Evolutionary conservation across 345 rosid genomes (phyloP).

Genomic region (Sonneratia caseolaris): DNA sequence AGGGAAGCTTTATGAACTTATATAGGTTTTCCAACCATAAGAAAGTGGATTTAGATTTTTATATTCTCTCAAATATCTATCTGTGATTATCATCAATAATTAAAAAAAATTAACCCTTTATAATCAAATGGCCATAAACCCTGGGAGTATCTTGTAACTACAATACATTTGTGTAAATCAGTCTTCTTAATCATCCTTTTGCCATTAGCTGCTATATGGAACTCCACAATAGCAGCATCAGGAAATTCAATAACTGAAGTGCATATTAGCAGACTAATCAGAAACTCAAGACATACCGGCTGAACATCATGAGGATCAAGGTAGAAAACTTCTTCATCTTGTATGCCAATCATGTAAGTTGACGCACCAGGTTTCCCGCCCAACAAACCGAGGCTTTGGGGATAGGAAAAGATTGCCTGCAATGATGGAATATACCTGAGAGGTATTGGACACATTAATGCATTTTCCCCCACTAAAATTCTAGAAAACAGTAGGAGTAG

Average conservation of each 20-base stretch:
- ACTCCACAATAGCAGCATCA: background rate
- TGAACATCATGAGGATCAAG: constrained; percentile 94
- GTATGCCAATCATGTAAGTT: constrained; percentile 82
- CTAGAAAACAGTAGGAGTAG: background rate
- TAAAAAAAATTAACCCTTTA: background rate
- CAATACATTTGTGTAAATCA: background rate
- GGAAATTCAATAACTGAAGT: background rate
- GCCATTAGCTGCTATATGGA: background rate
- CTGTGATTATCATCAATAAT: background rate
- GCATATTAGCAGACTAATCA: background rate
- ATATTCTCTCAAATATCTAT: background rate
- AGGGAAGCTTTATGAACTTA: no score
- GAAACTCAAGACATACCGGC: constrained; percentile 31
- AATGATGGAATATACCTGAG: constrained; percentile 77
- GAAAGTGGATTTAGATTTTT: background rate
- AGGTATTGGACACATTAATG: constrained; percentile 9
- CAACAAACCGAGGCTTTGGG: constrained; percentile 86
- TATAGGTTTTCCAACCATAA: no score
- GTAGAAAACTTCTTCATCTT: constrained; percentile 67
- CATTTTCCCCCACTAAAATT: background rate
- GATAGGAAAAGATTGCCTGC: constrained; percentile 63
- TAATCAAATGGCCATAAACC: background rate
- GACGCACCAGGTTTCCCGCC: constrained; percentile 96
- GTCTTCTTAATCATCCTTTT: background rate
- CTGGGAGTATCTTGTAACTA: background rate